Conservation (phyloP, 768 basidiomycete genomes). For the Sporobolomyces phaffii region DNA sequence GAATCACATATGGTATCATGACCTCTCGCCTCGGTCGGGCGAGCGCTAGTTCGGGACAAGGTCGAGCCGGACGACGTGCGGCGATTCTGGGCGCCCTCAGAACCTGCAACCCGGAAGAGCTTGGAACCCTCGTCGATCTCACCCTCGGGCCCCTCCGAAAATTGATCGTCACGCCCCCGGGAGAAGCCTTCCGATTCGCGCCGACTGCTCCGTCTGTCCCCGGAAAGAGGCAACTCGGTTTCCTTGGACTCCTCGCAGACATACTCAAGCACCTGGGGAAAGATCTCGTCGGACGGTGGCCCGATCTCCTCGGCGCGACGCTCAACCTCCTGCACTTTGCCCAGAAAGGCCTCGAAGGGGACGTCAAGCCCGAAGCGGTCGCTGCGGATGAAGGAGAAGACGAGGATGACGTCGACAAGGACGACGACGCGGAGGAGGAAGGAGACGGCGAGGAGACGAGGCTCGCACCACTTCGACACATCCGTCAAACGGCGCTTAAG, state of each 20-base stretch:
- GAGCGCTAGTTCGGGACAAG: conserved; percentile 53
- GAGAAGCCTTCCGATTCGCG: conserved; percentile 38
- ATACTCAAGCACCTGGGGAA: conserved; percentile 76
- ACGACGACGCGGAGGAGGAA: conserved; percentile 15
- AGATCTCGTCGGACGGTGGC: conserved; percentile 65
- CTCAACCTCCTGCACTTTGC: conserved; percentile 63
- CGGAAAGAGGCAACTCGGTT: conserved; percentile 59
- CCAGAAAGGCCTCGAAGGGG: conserved; percentile 51
- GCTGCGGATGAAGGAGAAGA: conserved; percentile 48
- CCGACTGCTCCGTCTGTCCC: conserved; percentile 28
- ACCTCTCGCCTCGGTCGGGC: conserved; percentile 65
- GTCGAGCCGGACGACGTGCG: conserved; percentile 59
- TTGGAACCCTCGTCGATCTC: conserved; percentile 70
- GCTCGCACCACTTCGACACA: conserved; percentile 53
- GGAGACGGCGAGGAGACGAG: conserved; percentile 31
- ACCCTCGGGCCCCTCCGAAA: conserved; percentile 69
- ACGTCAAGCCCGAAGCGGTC: conserved; percentile 45
- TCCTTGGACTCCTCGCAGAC: conserved; percentile 74
- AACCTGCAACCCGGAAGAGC: conserved; percentile 65
- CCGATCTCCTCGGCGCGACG: conserved; percentile 62
- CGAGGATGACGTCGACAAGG: conserved; percentile 46
- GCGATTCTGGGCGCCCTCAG: conserved; percentile 69
- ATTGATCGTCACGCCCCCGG: conserved; percentile 15
- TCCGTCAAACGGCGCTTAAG: conserved; percentile 78
- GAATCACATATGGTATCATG: conserved; percentile 82